Base-by-base conservation (phyloP, 345 rosid genomes). In the Geranium brycei region DNA sequence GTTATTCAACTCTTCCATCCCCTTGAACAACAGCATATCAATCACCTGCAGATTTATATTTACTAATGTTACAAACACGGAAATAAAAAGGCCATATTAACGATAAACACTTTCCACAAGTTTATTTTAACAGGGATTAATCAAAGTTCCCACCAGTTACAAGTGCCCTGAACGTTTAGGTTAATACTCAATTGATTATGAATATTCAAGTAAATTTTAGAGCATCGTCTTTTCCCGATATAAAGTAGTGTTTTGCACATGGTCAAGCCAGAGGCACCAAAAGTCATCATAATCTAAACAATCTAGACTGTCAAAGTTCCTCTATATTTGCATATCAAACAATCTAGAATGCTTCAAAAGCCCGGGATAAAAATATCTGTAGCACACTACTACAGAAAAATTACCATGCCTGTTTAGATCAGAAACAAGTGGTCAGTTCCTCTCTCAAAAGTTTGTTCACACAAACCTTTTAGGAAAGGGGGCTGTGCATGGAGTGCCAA, bases 11-110 rank as follows among this genome's bases (percentile, higher is more conserved):
- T 92, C 98, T 80, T 92, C 98, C 85, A 73, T 83, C 58, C 91
- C 98, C 74, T 92, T 92, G 76, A 89, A 86, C n/a, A 92, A 78
- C 66, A 92, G 83, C 86, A 92, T 67, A 73, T 92, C 98, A 69
- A 89, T 92, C 53, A 92, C 98, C 98, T 92, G 84, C 78, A 47
- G 13, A 47, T 47, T 47, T 0, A 79, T 61, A 66, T 70, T 63
- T 64, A 64, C 30, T 60, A 56, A 31, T 12, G 62, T 73, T 59
- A 73, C 60, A 13, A 63, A 51, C 12, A 75, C 23, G 63, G 15
- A 13, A 47, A 7, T 47, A 35, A 4, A 35, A 35, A 66, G 57
- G n/a, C 30, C 61, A 55, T 47, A 41, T 40, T 8, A 30, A 38
- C 14, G 16, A 32, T 7, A 19, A 15, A 68, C 18, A 8, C 28